Evolutionary conservation across 2,329 filamentous ascomycete genomes (phyloP).

Genomic region (Blastomyces parvus): DNA sequence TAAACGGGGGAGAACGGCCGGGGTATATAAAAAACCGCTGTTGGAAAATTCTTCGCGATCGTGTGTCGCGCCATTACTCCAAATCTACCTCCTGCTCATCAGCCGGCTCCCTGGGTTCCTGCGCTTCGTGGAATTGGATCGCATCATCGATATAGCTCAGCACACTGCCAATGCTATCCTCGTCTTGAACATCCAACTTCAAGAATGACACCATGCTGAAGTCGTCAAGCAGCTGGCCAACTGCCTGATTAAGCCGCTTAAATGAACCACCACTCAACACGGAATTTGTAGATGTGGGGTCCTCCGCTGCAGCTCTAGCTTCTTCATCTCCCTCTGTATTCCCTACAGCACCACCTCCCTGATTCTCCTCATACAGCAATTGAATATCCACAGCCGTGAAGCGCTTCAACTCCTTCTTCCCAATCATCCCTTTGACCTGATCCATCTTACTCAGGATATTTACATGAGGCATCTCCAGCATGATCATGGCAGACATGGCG

Average conservation of each 20-base stretch:
- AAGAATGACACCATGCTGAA: slow-evolving; percentile 98
- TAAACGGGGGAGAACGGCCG: background rate
- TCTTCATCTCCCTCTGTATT: slow-evolving; percentile 38
- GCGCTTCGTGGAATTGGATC: slow-evolving; percentile 86
- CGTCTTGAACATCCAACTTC: slow-evolving; percentile 77
- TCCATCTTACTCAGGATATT: slow-evolving; percentile 99
- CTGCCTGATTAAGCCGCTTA: slow-evolving; percentile 71
- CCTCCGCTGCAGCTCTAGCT: slow-evolving; percentile 46
- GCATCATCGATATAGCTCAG: slow-evolving; percentile 90
- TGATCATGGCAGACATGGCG: slow-evolving; percentile 98
- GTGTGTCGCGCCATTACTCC: slow-evolving; percentile 22
- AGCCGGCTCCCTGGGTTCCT: slow-evolving; percentile 75
- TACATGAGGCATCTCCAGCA: slow-evolving; percentile 93
- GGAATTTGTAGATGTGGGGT: slow-evolving; percentile 57
- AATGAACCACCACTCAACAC: slow-evolving; percentile 77
- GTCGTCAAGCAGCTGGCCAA: slow-evolving; percentile 85
- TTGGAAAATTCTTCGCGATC: background rate
- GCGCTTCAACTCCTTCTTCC: slow-evolving; percentile 76
- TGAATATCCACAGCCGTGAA: slow-evolving; percentile 81
- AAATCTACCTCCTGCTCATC: slow-evolving; percentile 51
- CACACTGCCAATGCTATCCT: slow-evolving; percentile 78
- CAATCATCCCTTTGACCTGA: slow-evolving; percentile 79
- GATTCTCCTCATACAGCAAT: slow-evolving; percentile 69
- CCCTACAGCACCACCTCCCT: background rate
- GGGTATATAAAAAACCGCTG: background rate